A percentile compares a stretch with the other conserved stretches of the same genome.
Evolutionary conservation across 306 rosid genomes (phyloP).

Genomic region (Rosa rugosa): DNA sequence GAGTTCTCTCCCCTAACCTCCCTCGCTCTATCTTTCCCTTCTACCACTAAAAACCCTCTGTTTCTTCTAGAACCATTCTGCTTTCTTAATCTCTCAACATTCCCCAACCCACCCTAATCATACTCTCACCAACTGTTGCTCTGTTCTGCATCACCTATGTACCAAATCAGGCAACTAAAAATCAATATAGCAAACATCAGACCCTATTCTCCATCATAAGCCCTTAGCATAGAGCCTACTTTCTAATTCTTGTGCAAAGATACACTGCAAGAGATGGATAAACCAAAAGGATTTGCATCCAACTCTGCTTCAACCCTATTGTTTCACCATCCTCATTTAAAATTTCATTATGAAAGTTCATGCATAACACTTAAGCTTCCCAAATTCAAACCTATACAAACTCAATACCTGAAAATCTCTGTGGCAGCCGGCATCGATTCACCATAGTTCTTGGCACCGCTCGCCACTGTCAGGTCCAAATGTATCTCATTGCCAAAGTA

Average conservation of each 20-base stretch:
- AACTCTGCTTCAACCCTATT: background rate
- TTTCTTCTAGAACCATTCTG: too few species aligned
- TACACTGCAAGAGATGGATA: background rate
- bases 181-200: background rate
- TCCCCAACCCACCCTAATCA: too few species aligned
- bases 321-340: background rate
- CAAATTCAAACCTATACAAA: background rate
- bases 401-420: constrained; percentile 73
- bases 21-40: too few species aligned
- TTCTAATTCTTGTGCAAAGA: background rate
- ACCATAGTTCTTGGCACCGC: constrained; percentile 57
- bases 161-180: background rate
- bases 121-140: too few species aligned
- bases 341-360: background rate
- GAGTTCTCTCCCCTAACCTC: too few species aligned
- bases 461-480: constrained; percentile 57
- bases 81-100: too few species aligned
- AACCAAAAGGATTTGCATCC: background rate
- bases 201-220: background rate
- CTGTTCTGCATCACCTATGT: background rate
- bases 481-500: constrained; percentile 62
- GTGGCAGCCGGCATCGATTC: constrained; percentile 73
- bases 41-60: too few species aligned
- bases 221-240: background rate
- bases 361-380: constrained; percentile 8